phyloP scores from a whole-genome alignment of 2,329 filamentous ascomycete genomes.

The Podosphaera aphanis region DNA sequence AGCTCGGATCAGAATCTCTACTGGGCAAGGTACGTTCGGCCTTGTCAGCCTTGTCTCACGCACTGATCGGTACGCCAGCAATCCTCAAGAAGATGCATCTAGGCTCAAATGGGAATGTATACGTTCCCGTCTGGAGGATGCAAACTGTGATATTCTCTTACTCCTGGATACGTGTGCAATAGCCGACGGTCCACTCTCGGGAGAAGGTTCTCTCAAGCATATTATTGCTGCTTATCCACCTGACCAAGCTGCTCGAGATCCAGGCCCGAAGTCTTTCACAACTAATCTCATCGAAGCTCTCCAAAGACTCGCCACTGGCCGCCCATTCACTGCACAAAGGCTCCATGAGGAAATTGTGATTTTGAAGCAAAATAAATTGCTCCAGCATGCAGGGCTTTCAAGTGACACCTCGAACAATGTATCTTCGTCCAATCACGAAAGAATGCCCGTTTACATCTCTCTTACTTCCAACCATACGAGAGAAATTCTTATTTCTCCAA shows the following conservation, averaged over 20 bases:
- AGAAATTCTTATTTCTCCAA: conserved; percentile 26
- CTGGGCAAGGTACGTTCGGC: conserved; percentile 36
- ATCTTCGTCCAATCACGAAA: conserved; percentile 14
- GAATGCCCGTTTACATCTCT: conserved; percentile 28
- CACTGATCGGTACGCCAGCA: conserved; percentile 24
- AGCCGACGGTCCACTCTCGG: conserved; percentile 25
- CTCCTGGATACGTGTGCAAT: conserved; percentile 37
- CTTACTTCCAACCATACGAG: conserved; percentile 30
- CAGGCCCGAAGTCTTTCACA: conserved; percentile 31
- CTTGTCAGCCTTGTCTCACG: conserved; percentile 7
- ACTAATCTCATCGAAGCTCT: conserved; percentile 32
- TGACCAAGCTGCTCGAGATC: conserved; percentile 24
- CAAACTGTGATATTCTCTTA: conserved; percentile 37
- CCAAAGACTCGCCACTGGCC: conserved; percentile 25
- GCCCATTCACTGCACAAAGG: conserved; percentile 31
- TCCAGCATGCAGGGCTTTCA: conserved; percentile 21
- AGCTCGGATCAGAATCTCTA: conserved; percentile 37
- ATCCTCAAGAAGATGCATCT: conserved; percentile 30
- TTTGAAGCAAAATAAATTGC: conserved; percentile 18
- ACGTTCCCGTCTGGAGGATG: conserved; percentile 36
- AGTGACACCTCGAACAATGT: conserved; percentile 21
- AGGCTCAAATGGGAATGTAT: conserved; percentile 41
- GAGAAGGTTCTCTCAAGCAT: conserved; percentile 35
- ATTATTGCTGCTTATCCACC: conserved; percentile 34
- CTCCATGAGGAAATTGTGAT: conserved; percentile 30